Percentiles rank a stretch among this genome's conserved stretches.
phyloP scores from a whole-genome alignment of 2,329 filamentous ascomycete species.

The Fusarium sacchari region DNA sequence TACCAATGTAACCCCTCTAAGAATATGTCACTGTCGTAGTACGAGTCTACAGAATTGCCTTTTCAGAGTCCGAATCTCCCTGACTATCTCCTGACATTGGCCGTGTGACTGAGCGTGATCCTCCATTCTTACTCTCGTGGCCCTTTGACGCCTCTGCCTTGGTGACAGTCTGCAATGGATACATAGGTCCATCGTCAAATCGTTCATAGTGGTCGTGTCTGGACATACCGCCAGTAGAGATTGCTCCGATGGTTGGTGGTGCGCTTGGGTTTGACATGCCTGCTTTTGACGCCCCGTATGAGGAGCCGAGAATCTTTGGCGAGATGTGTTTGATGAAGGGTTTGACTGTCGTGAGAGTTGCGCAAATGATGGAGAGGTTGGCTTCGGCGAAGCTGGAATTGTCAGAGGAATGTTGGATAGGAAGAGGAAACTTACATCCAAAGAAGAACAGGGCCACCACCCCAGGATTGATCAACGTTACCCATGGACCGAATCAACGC shows the following conservation, averaged over 20 bases:
- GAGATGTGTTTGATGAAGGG: conserved; percentile 28
- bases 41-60: conserved; percentile 18
- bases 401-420: not conserved
- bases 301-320: conserved; percentile 13
- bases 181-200: conserved; percentile 8
- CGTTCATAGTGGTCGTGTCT: conserved; percentile 13
- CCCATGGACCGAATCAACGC: conserved; percentile 14
- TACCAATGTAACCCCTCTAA: not conserved
- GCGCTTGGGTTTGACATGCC: conserved; percentile 19
- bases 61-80: conserved; percentile 13
- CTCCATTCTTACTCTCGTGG: not conserved
- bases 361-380: conserved; percentile 32
- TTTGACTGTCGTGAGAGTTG: conserved; percentile 18
- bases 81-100: conserved; percentile 4
- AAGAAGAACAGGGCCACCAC: conserved; percentile 12
- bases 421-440: conserved; percentile 18
- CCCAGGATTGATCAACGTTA: conserved; percentile 13
- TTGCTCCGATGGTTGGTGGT: conserved; percentile 16
- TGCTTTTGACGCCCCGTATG: not conserved
- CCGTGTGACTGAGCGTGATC: not conserved
- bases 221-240: not conserved
- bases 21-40: conserved; percentile 8
- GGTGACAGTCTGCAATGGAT: conserved; percentile 9
- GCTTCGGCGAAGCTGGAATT: conserved; percentile 15
- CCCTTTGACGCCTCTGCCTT: not conserved